A percentile compares a stretch with the other conserved stretches of the same genome.
phyloP scores from a whole-genome alignment of 805 yeast species.

The Wickerhamomyces alni region DNA sequence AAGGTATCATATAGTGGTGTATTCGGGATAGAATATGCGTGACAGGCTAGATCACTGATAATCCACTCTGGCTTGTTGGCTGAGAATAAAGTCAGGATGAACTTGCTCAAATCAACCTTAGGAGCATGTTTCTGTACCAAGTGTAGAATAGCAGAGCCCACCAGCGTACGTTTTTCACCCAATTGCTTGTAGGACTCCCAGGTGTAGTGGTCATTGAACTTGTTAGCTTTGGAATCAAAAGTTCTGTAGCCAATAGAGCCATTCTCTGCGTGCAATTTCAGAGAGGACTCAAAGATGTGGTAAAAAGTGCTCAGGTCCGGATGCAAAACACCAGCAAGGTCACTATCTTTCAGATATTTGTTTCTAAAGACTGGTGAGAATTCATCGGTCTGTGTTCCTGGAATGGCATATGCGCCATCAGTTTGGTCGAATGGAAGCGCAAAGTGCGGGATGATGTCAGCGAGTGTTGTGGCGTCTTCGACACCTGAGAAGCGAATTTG shows the following conservation, averaged over 20 bases:
- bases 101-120: slow-evolving; percentile 28
- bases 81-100: slow-evolving; percentile 51
- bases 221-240: slow-evolving; percentile 25
- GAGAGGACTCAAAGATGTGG: slow-evolving; percentile 38
- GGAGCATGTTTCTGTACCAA: slow-evolving; percentile 33
- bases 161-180: slow-evolving; percentile 34
- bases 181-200: slow-evolving; percentile 38
- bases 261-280: slow-evolving; percentile 27
- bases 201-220: slow-evolving; percentile 36
- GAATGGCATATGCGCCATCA: slow-evolving; percentile 18
- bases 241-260: slow-evolving; percentile 43
- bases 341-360: slow-evolving; percentile 23
- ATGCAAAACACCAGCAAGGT: slow-evolving; percentile 33
- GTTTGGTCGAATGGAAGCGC: slow-evolving; percentile 13
- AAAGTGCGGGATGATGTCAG: slow-evolving; percentile 14
- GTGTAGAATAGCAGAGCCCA: slow-evolving; percentile 52
- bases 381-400: slow-evolving; percentile 29
- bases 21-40: slow-evolving; percentile 46
- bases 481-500: slow-evolving; percentile 4
- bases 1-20: slow-evolving; percentile 53
- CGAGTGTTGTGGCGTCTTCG: slow-evolving; percentile 1
- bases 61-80: slow-evolving; percentile 65
- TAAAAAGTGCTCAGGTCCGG: slow-evolving; percentile 39
- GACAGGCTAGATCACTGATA: slow-evolving; percentile 62
- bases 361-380: slow-evolving; percentile 49